These are phyloP conservation scores for Nicotiana paniculata DNA, from an alignment of 257 asterid species.

Conservation along the genomic window DNA sequence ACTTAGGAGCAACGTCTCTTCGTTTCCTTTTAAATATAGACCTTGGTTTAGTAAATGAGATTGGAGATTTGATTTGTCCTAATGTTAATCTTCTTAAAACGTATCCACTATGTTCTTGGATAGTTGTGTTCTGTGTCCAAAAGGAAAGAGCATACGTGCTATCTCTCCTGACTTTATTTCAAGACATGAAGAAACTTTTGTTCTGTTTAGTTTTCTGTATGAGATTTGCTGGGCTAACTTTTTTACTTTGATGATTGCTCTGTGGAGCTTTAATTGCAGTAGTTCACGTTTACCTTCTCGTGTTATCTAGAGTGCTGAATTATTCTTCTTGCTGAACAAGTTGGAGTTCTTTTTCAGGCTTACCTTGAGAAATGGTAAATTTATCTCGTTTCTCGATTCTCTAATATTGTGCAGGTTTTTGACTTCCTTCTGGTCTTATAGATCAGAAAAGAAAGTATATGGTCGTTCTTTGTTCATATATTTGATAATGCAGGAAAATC, in stretches of 20 bases:
- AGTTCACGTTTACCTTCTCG: background rate
- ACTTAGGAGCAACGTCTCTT: background rate
- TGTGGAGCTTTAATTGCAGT: background rate
- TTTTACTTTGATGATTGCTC: background rate
- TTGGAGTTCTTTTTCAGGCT: background rate
- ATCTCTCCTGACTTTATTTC: background rate
- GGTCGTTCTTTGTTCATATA: background rate
- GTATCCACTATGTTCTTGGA: background rate
- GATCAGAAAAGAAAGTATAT: background rate
- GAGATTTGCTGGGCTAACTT: background rate
- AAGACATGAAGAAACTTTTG: background rate
- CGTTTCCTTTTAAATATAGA: background rate
- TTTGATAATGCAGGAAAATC: background rate
- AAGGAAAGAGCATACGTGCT: background rate
- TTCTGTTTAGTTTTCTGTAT: background rate
- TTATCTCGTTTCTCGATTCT: background rate
- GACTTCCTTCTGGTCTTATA: background rate
- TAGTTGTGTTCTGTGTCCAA: background rate
- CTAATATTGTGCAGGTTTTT: background rate
- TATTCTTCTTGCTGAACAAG: background rate
- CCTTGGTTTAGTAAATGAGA: background rate
- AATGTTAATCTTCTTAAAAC: background rate
- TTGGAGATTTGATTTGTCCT: background rate
- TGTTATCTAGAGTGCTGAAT: background rate
- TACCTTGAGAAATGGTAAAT: background rate